Evolutionary conservation across 805 yeast species (phyloP).

Genomic region (Candida chauliodis): DNA sequence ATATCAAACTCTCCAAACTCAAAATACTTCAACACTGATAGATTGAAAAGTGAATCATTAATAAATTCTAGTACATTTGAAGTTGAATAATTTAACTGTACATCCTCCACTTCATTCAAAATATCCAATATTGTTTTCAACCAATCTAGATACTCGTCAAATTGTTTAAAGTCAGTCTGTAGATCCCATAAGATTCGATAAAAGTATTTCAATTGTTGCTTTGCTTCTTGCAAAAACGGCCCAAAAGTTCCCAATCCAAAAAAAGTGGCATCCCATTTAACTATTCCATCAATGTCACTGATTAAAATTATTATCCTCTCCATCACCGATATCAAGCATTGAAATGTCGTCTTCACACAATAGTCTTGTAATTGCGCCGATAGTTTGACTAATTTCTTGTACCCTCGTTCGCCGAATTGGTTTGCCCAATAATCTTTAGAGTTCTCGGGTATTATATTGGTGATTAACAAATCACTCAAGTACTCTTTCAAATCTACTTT

Average conservation of each 20-base stretch:
- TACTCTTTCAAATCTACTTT: background rate
- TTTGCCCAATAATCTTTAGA: slow-evolving; percentile 60
- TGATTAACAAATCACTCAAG: slow-evolving; percentile 21
- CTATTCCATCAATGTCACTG: slow-evolving; percentile 37
- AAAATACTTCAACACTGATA: slow-evolving; percentile 19
- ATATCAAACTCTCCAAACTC: slow-evolving; percentile 3
- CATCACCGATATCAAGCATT: slow-evolving; percentile 50
- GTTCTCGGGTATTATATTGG: slow-evolving; percentile 50
- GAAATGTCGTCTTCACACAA: slow-evolving; percentile 44
- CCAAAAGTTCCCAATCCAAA: background rate
- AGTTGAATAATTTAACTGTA: slow-evolving; percentile 11
- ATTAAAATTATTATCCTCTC: slow-evolving; percentile 52
- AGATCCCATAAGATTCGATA: slow-evolving; percentile 40
- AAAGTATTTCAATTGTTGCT: slow-evolving; percentile 21
- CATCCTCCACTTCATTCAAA: slow-evolving; percentile 24
- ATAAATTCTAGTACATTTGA: slow-evolving; percentile 23
- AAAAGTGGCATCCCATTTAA: slow-evolving; percentile 28
- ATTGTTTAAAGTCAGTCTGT: slow-evolving; percentile 44
- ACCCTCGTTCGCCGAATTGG: slow-evolving; percentile 64
- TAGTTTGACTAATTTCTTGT: slow-evolving; percentile 49
- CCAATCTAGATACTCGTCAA: slow-evolving; percentile 47
- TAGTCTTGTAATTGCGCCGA: slow-evolving; percentile 52
- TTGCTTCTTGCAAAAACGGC: background rate
- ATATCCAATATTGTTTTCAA: slow-evolving; percentile 33
- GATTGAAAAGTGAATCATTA: slow-evolving; percentile 13